Conservation (phyloP, 768 basidiomycete genomes). For the Leccinum fibrillosum region DNA sequence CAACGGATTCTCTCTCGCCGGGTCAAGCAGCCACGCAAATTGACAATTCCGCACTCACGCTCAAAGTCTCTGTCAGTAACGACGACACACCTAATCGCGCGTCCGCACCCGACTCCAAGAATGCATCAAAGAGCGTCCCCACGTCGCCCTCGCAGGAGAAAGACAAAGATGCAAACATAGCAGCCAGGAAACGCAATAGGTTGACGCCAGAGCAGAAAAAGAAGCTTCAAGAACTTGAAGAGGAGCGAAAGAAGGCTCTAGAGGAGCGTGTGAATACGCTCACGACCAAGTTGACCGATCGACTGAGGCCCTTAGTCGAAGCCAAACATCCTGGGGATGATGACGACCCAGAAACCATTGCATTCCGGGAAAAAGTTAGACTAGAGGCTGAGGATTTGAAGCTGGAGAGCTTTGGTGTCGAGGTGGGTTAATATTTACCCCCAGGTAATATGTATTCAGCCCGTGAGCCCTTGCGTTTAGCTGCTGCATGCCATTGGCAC, state of each 20-base stretch:
- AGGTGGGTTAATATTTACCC: constrained; percentile 48
- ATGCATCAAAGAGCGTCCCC: constrained; percentile 22
- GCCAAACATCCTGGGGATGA: constrained; percentile 78
- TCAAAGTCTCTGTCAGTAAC: constrained; percentile 15
- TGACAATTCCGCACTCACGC: constrained; percentile 16
- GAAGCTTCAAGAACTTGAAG: constrained; percentile 79
- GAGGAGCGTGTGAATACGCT: constrained; percentile 73
- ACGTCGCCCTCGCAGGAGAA: constrained; percentile 29
- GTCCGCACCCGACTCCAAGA: constrained; percentile 14
- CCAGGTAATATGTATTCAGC: constrained; percentile 3
- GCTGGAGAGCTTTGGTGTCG: constrained; percentile 95
- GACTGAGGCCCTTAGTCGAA: constrained; percentile 87
- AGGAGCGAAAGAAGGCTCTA: constrained; percentile 75
- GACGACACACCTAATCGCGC: constrained; percentile 20
- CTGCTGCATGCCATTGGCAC: constrained; percentile 87
- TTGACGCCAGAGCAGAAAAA: constrained; percentile 80
- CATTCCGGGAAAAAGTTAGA: constrained; percentile 73
- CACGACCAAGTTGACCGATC: constrained; percentile 75
- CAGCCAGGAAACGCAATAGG: constrained; percentile 41
- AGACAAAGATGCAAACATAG: constrained; percentile 36
- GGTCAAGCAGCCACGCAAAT: constrained; percentile 5
- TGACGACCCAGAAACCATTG: constrained; percentile 78
- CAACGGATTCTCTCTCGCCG: constrained; percentile 5
- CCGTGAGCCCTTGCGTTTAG: constrained; percentile 31
- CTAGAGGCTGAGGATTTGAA: constrained; percentile 93